Base-by-base conservation (phyloP, 306 rosid species). In the Biancaea sappan region DNA sequence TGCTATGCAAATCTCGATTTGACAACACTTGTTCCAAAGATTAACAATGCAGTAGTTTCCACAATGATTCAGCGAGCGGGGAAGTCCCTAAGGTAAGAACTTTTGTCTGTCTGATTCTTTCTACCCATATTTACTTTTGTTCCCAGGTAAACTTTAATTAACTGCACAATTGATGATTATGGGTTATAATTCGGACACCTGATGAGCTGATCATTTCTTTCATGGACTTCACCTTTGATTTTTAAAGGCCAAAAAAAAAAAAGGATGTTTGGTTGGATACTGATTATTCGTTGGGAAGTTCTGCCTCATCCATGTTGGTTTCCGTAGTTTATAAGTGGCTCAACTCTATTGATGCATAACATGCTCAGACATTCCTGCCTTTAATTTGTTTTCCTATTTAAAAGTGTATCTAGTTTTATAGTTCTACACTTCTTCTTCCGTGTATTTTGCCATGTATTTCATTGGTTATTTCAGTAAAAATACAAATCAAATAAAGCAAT, bases 1-100 rank as follows among this genome's bases (percentile, higher is more conserved):
- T 91, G 97, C 87, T 91, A 91, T 73, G 80, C 89, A 70, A 73
- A 87, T 81, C 88, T 91, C 69, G 97, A 87, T 83, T 84, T 91
- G 81, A 87, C 81, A 31, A 79, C 92, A 10, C 74, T 73, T 78
- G 84, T 85, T 43, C 95, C 97, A 0, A 91, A 89, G 81, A 85
- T 91, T 73, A 91, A 91, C 80, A 91, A 89, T 83, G 88, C 90
- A 4, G 95, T 91, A 4, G 97, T 91, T 26, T 89, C 93, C 77
- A 87, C 95, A 2, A 89, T 89, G 95, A 86, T 91, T 76, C 95
- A 86, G 53, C 89, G 97, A 14, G 97, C 97, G 1, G 95, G 95
- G 68, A 87, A 76, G 64, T 66, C 85, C 47, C 88, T 91, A 34
- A 80, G 66, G 97, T 89, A 77, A 80, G 83, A 35, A 22, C 11